Evolutionary conservation across 164 flowering plant species (phyloP).

Genomic region (Stephania japonica): DNA sequence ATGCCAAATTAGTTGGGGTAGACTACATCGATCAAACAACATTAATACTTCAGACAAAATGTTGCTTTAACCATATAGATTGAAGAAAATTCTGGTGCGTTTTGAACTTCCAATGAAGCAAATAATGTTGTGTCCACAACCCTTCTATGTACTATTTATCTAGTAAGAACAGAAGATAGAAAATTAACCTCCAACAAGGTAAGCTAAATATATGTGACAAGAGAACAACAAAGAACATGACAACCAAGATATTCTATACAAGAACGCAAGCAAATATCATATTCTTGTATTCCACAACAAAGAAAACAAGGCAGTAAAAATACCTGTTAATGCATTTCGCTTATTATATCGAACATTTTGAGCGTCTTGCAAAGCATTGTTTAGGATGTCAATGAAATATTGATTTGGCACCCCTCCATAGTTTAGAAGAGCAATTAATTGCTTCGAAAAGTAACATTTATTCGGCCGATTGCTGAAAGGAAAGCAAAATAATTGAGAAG

Average conservation of each 20-base stretch:
- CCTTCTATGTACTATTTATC: neutral
- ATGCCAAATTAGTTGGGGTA: no score
- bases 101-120: neutral
- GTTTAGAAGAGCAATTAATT: slow-evolving; percentile 49
- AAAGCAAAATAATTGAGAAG: neutral
- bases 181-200: neutral
- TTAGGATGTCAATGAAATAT: slow-evolving; percentile 38
- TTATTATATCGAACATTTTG: slow-evolving; percentile 27
- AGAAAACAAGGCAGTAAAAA: neutral
- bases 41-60: neutral
- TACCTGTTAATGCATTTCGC: slow-evolving; percentile 52
- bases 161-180: neutral
- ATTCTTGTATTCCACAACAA: neutral
- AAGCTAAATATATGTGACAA: neutral
- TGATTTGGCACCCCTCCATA: slow-evolving; percentile 63
- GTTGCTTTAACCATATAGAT: neutral
- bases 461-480: slow-evolving; percentile 42
- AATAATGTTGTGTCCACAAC: no score
- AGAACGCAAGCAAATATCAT: neutral
- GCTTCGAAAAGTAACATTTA: slow-evolving; percentile 37
- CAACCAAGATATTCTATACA: neutral
- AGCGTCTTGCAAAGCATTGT: slow-evolving; percentile 41
- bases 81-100: no score
- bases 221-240: neutral
- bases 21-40: no score